Evolutionary conservation across 2,329 filamentous ascomycete species (phyloP), one percentile per base, ranked within the genome.

Genomic region (Sphaerulina populicola): DNA sequence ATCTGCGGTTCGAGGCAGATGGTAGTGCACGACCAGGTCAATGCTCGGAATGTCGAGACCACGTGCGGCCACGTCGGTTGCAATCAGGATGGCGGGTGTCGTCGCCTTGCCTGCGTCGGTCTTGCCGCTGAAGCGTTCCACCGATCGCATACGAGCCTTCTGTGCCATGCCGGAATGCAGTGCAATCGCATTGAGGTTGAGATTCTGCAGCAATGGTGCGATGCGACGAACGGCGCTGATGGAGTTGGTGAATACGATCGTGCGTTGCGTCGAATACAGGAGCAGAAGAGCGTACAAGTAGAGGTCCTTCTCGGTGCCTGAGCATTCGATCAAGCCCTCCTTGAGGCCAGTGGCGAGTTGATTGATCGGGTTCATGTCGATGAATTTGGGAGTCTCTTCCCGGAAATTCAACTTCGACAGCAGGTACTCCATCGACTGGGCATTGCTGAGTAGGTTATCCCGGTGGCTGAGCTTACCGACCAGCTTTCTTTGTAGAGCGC

Each of bases 131-230:
- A 98, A 97, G 37, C 86, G 85, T 66, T 98, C 93, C 2, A 98
- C 79, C 1, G 88, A 91, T 36, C 91, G 83, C n/a, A 96, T 76
- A 40, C 93, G 88, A 2, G 93, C 90, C 69, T 97, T 97, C 70
- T 98, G 93, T 1, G 83, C 78, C 93, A 98, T 97, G 57, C 89
- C 86, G 0, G 89, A 96, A 69, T 98, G 93, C 0, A 98, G 74
- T 0, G 86, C 82, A 9, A 88, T 74, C 1, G 83, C 85, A 2
- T 84, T 82, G 7, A 96, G 76, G 56, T 84, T 80, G 45, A 98
- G 80, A 58, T 87, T 88, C 60, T 91, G 82, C 1, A 98, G 78
- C 64, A 96, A 80, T 0, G 91, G 88, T 0, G 85, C 82, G 10
- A 98, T 75, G 35, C 93, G 87, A 40, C 89, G 85, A 46, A 95